Evolutionary conservation across 352 stramenopile species (phyloP), one percentile per base, ranked within the genome.

Genomic region (Phytophthora podocarpi): DNA sequence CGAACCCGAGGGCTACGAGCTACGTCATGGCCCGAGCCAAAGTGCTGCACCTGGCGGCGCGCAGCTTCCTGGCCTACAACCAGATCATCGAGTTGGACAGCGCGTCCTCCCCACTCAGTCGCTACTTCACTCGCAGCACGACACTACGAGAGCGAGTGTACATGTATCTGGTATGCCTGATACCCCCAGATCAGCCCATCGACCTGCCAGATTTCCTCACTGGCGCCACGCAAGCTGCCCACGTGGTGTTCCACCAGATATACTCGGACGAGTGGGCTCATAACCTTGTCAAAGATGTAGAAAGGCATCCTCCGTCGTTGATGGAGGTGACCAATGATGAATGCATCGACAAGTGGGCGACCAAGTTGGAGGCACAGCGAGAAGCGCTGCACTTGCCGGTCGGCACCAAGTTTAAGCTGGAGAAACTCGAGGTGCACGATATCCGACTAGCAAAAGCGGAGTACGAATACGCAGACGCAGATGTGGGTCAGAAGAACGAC

Each of bases 121-220:
- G 46, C 12, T 56, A 67, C 54, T 80, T 83, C 39, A 46, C 55
- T 2, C 57, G 51, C 23, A 59, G 42, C 26, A 36, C 63, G 13
- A 70, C 46, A 16, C 52, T 72, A 34, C 57, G 74, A 28, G 70
- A 83, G 52, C 70, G 74, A 24, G 67, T 72, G 40, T 78, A 67
- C 59, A 83, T 83, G 74, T 80, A 72, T 35, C 59, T 78, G 27
- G 61, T 79, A n/a, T 71, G 64, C 34, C 71, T 74, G 13, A 56
- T 80, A 26, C 68, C 67, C 8, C 68, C 74, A 1, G 74, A 84
- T 15, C 71, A 74, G 30, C 64, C 74, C 11, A 65, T 84, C 46
- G 56, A 84, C 53, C 53, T 84, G 30, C 53, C 57, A 8, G 61
- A 74, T 40, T 80, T 84, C 57, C 37, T 84, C 24, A 13, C 43